Percentiles rank a stretch among this genome's conserved stretches.
Conservation (phyloP, 1,139 yeast genomes). For the Yamadazyma buinensis region DNA sequence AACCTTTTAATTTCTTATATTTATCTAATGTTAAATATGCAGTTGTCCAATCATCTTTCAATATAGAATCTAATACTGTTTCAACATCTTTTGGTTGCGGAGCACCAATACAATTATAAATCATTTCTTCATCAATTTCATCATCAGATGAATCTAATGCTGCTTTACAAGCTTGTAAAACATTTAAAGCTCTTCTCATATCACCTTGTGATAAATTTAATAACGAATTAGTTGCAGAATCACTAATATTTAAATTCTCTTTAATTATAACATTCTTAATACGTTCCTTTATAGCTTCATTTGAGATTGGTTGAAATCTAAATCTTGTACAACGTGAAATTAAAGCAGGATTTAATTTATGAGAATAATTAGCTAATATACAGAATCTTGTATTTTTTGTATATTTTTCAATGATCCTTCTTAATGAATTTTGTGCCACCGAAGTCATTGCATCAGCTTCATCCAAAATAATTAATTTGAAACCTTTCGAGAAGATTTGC, state of each 20-base stretch:
- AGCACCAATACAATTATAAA: slow-evolving; percentile 93
- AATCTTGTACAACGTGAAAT: slow-evolving; percentile 93
- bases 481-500: slow-evolving; percentile 80
- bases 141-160: slow-evolving; percentile 53
- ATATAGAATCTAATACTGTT: slow-evolving; percentile 66
- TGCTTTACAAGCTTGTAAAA: slow-evolving; percentile 89
- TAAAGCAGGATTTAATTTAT: slow-evolving; percentile 91
- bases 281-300: slow-evolving; percentile 64
- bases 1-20: slow-evolving; percentile 69
- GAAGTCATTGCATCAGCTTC: slow-evolving; percentile 99
- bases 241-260: slow-evolving; percentile 58
- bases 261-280: slow-evolving; percentile 62
- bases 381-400: slow-evolving; percentile 95
- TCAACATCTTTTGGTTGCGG: slow-evolving; percentile 88
- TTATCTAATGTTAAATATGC: slow-evolving; percentile 61
- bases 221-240: slow-evolving; percentile 63
- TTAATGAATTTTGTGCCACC: slow-evolving; percentile 87
- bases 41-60: slow-evolving; percentile 87
- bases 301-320: slow-evolving; percentile 79
- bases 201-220: slow-evolving; percentile 80
- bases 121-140: slow-evolving; percentile 62
- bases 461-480: slow-evolving; percentile 87
- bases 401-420: slow-evolving; percentile 89
- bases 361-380: slow-evolving; percentile 93
- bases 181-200: slow-evolving; percentile 93